Conservation (phyloP, 208 protist genomes). For the Entamoeba invadens region DNA sequence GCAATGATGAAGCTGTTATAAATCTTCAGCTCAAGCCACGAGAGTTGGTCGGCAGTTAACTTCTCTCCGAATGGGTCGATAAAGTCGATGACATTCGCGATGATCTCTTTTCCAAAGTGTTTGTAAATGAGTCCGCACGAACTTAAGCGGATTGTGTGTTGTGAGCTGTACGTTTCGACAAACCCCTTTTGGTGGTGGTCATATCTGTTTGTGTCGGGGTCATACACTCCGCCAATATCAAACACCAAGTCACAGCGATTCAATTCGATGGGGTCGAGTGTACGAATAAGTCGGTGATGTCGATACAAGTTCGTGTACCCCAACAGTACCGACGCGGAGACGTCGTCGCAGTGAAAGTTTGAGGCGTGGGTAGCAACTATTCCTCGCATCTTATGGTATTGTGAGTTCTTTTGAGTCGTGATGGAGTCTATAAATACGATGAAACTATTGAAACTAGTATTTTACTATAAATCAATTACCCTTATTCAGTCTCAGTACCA, state of each 20-base stretch:
- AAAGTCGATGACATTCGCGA: slow-evolving; percentile 45
- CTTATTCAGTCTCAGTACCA: no score
- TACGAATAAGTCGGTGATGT: slow-evolving; percentile 53
- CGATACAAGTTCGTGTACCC: slow-evolving; percentile 49
- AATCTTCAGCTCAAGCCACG: slow-evolving; percentile 55
- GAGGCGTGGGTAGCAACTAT: slow-evolving; percentile 70
- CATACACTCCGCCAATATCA: slow-evolving; percentile 77
- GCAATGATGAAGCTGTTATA: slow-evolving; percentile 67
- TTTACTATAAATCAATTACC: no score
- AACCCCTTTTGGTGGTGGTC: slow-evolving; percentile 81
- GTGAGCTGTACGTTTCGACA: slow-evolving; percentile 59
- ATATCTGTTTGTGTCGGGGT: slow-evolving; percentile 47
- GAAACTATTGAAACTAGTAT: no score
- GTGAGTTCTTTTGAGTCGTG: no score
- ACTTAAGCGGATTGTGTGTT: slow-evolving; percentile 60
- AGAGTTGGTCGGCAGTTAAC: slow-evolving; percentile 43
- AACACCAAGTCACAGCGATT: slow-evolving; percentile 59
- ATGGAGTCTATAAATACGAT: no score
- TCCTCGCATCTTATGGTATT: slow-evolving; percentile 5
- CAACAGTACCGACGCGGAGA: slow-evolving; percentile 66
- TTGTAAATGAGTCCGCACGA: slow-evolving; percentile 72
- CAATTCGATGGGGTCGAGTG: slow-evolving; percentile 56
- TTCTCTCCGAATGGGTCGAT: neutral
- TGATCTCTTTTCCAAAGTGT: slow-evolving; percentile 72
- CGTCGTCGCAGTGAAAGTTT: slow-evolving; percentile 78